These are phyloP conservation scores for Fusarium miscanthi DNA, from an alignment of 2,329 filamentous ascomycete species.

Conservation along the genomic window DNA sequence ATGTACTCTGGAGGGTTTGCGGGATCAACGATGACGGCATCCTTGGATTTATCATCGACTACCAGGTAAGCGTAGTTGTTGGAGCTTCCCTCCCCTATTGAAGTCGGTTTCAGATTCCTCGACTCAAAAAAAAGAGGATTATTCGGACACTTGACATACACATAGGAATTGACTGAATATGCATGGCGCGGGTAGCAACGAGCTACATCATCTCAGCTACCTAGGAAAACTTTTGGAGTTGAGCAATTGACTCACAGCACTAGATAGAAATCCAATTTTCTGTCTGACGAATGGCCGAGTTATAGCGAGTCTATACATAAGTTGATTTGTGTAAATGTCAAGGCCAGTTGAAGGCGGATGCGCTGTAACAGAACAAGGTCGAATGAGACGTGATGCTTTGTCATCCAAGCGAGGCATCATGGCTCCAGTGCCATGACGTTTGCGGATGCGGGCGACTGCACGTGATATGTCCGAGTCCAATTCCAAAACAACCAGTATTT, in stretches of 20 bases:
- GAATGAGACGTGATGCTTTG: constrained; percentile 43
- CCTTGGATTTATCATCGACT: constrained; percentile 80
- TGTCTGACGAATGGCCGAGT: constrained; percentile 50
- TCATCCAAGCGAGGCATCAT: constrained; percentile 40
- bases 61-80: constrained; percentile 91
- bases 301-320: constrained; percentile 58
- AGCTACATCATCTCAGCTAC: constrained; percentile 19
- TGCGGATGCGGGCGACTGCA: constrained; percentile 22
- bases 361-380: constrained; percentile 15
- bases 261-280: constrained; percentile 44
- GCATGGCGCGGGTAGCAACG: constrained; percentile 65
- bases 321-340: constrained; percentile 12
- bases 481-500: neutral
- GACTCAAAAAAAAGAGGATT: no score
- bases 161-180: constrained; percentile 90
- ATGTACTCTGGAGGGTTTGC: constrained; percentile 79
- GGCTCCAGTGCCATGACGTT: constrained; percentile 40
- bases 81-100: constrained; percentile 76
- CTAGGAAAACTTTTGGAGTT: neutral
- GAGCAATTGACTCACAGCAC: constrained; percentile 34
- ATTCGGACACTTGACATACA: constrained; percentile 65
- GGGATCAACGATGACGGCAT: constrained; percentile 83
- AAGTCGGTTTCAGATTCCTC: constrained; percentile 16
- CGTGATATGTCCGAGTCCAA: constrained; percentile 30
- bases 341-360: constrained; percentile 4